Evolutionary conservation across 139 green algal genomes (phyloP).

Genomic region (Penium margaritaceum): DNA sequence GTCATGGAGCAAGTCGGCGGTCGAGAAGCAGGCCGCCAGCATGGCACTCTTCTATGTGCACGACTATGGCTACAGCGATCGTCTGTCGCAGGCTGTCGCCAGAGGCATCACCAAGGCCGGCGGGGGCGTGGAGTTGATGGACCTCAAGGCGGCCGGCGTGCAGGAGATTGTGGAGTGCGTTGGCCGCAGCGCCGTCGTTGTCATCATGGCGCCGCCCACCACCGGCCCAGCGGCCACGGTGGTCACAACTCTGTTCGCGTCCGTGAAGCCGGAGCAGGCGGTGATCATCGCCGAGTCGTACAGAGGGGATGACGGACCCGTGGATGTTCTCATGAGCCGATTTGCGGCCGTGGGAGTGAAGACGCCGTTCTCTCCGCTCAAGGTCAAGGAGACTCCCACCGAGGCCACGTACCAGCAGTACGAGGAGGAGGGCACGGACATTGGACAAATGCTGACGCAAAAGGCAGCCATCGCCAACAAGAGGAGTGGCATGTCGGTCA

Average conservation of each 20-base stretch:
- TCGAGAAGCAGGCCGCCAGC: slow-evolving; percentile 59
- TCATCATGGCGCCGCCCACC: slow-evolving; percentile 66
- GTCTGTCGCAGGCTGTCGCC: slow-evolving; percentile 68
- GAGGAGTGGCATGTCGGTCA: slow-evolving; percentile 74
- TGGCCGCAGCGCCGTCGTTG: slow-evolving; percentile 58
- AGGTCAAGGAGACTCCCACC: slow-evolving; percentile 65
- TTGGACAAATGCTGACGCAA: slow-evolving; percentile 65
- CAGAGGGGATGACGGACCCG: slow-evolving; percentile 85
- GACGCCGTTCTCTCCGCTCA: slow-evolving; percentile 60
- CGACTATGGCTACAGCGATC: slow-evolving; percentile 89
- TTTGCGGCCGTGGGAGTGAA: slow-evolving; percentile 62
- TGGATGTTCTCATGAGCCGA: slow-evolving; percentile 64
- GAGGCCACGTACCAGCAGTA: slow-evolving; percentile 69
- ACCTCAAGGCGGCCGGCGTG: slow-evolving; percentile 66
- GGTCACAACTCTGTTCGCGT: slow-evolving; percentile 63
- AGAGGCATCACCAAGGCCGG: slow-evolving; percentile 85
- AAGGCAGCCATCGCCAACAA: slow-evolving; percentile 62
- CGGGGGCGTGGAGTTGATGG: slow-evolving; percentile 77
- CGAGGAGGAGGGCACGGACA: slow-evolving; percentile 84
- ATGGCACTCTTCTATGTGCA: slow-evolving; percentile 76
- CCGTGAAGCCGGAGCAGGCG: slow-evolving; percentile 66
- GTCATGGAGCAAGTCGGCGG: slow-evolving; percentile 61
- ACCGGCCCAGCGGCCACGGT: slow-evolving; percentile 44
- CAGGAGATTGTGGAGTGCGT: slow-evolving; percentile 57
- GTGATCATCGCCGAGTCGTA: slow-evolving; percentile 84